phyloP scores from a whole-genome alignment of 768 basidiomycete species.

The Fomitopsis serialis region DNA sequence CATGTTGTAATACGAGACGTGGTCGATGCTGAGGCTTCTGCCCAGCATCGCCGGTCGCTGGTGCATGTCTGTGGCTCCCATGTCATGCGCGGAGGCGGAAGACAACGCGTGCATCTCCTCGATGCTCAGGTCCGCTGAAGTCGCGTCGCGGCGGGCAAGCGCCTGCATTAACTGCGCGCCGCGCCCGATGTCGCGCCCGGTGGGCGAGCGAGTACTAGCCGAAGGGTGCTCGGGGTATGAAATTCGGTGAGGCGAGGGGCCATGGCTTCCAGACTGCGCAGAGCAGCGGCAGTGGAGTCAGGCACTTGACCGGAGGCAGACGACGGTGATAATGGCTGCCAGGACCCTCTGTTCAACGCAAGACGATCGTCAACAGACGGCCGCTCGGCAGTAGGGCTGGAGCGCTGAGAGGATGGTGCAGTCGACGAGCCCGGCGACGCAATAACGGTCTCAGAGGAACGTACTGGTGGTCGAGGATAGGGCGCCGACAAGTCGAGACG shows the following conservation, averaged over 20 bases:
- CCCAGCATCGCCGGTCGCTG: not conserved
- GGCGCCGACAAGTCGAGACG: conserved; percentile 14
- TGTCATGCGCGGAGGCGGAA: not conserved
- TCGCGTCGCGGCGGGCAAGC: not conserved
- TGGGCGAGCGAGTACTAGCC: not conserved
- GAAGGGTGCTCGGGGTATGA: conserved; percentile 6
- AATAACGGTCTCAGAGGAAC: conserved; percentile 1
- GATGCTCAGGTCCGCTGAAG: not conserved
- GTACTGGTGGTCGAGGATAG: conserved; percentile 12
- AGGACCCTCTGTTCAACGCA: conserved; percentile 12
- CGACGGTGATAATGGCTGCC: conserved; percentile 13
- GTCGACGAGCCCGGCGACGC: not conserved
- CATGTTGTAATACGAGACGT: conserved; percentile 9
- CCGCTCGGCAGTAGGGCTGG: conserved; percentile 7
- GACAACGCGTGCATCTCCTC: not conserved
- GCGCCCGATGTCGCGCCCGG: not conserved
- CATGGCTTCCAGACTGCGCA: conserved; percentile 17
- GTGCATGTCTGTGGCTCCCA: not conserved
- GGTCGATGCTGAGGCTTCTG: not conserved
- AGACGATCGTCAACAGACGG: conserved; percentile 12
- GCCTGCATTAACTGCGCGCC: not conserved
- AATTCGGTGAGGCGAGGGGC: conserved; percentile 16
- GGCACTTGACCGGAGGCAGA: conserved; percentile 7
- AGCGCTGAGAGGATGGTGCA: not conserved
- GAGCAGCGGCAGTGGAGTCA: conserved; percentile 11